Percentiles rank a stretch among this genome's conserved stretches.
Evolutionary conservation across 2,329 filamentous ascomycete genomes (phyloP).

Genomic region (Coniochaeta prunicola): DNA sequence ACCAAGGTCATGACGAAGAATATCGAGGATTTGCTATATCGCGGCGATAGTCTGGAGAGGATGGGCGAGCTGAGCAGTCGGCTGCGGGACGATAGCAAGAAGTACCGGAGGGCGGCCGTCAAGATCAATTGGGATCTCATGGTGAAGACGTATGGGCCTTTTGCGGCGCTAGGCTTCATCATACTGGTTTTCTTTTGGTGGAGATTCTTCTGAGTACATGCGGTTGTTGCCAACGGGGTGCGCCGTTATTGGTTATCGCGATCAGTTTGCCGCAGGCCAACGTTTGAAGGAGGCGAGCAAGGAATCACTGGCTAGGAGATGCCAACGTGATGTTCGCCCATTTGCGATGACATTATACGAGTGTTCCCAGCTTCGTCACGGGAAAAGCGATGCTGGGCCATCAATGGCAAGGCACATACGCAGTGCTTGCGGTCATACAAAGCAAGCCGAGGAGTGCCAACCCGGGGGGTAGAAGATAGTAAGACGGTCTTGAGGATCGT

Average conservation of each 20-base stretch:
- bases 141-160: slow-evolving; percentile 92
- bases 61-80: slow-evolving; percentile 94
- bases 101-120: slow-evolving; percentile 87
- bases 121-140: slow-evolving; percentile 97
- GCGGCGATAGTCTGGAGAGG: slow-evolving; percentile 87
- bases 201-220: slow-evolving; percentile 68
- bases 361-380: background rate
- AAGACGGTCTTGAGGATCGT: background rate
- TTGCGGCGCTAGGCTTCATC: slow-evolving; percentile 73
- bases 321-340: background rate
- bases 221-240: background rate
- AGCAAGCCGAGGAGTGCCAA: background rate
- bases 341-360: background rate
- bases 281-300: background rate
- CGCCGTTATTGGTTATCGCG: background rate
- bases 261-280: background rate
- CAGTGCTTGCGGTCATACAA: background rate
- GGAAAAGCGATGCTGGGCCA: background rate
- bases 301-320: background rate
- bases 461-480: background rate
- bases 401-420: background rate
- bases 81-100: slow-evolving; percentile 85
- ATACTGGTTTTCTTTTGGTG: slow-evolving; percentile 85
- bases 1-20: slow-evolving; percentile 99
- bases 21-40: slow-evolving; percentile 93